phyloP scores from a whole-genome alignment of 129 eudicot genomes.

The Chrysanthemum makinoi region DNA sequence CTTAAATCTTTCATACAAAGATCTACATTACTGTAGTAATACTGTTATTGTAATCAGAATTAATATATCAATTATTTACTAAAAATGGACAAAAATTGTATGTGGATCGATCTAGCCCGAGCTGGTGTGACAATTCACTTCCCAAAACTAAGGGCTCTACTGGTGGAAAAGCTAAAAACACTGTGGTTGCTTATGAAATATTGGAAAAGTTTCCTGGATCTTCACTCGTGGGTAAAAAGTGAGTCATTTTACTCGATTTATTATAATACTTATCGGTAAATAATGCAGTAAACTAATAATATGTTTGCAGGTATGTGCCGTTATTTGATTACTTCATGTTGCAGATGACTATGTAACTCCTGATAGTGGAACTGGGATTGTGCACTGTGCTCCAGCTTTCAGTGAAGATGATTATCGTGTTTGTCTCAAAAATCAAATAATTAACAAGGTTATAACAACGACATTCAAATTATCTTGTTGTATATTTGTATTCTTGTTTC shows the following conservation, averaged over 20 bases:
- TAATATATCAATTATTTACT: too few relatives aligned
- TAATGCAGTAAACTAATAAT: constrained; percentile 25
- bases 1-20: not conserved
- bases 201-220: constrained; percentile 57
- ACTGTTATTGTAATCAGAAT: too few relatives aligned
- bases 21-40: too few relatives aligned
- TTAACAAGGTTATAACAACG: constrained; percentile 40
- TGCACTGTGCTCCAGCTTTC: constrained; percentile 88
- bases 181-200: constrained; percentile 50
- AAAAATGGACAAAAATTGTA: too few relatives aligned
- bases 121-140: constrained; percentile 10
- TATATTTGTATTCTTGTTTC: not conserved
- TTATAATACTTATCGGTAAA: constrained; percentile 4
- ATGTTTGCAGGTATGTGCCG: constrained; percentile 41
- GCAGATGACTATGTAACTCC: constrained; percentile 51
- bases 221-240: constrained; percentile 75
- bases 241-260: constrained; percentile 17
- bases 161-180: constrained; percentile 37
- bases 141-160: constrained; percentile 31
- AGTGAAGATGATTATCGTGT: constrained; percentile 94
- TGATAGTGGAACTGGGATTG: constrained; percentile 86
- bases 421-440: constrained; percentile 61
- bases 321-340: constrained; percentile 21
- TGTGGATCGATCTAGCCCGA: too few relatives aligned
- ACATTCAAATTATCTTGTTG: not conserved